Percentiles rank a stretch among this genome's conserved stretches.
Conservation (phyloP, 108 stramenopile genomes). For the Nannochloropsis gaditana region DNA sequence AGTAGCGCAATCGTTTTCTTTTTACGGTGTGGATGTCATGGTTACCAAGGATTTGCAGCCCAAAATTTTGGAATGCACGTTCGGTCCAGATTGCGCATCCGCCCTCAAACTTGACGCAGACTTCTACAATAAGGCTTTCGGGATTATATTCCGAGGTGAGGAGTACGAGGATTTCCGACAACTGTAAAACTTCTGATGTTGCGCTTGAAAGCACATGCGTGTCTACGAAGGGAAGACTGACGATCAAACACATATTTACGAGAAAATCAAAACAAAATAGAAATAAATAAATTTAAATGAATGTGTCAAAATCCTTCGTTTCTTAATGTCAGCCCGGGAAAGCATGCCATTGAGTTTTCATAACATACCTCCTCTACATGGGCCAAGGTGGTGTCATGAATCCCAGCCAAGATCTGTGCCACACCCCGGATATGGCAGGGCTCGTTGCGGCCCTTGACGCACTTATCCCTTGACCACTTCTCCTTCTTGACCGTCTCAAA, state of each 20-base stretch:
- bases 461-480: constrained; percentile 29
- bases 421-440: not conserved
- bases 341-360: not conserved
- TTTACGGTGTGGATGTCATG: not conserved
- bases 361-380: not conserved
- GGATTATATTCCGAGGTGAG: not conserved
- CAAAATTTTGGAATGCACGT: not conserved
- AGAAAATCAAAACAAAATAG: too few relatives aligned
- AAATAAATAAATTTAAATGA: too few relatives aligned
- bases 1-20: not conserved
- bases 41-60: not conserved
- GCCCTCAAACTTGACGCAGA: not conserved
- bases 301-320: too few relatives aligned
- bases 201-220: too few relatives aligned
- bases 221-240: too few relatives aligned
- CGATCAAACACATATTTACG: too few relatives aligned
- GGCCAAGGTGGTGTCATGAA: not conserved
- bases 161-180: not conserved
- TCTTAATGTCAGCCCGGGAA: not conserved
- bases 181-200: not conserved
- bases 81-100: not conserved
- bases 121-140: constrained; percentile 5
- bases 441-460: constrained; percentile 28
- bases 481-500: constrained; percentile 24
- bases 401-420: not conserved